These are phyloP conservation scores for Rhizopus arrhizus DNA, from an alignment of 371 early-diverging fungal species.

Conservation along the genomic window DNA sequence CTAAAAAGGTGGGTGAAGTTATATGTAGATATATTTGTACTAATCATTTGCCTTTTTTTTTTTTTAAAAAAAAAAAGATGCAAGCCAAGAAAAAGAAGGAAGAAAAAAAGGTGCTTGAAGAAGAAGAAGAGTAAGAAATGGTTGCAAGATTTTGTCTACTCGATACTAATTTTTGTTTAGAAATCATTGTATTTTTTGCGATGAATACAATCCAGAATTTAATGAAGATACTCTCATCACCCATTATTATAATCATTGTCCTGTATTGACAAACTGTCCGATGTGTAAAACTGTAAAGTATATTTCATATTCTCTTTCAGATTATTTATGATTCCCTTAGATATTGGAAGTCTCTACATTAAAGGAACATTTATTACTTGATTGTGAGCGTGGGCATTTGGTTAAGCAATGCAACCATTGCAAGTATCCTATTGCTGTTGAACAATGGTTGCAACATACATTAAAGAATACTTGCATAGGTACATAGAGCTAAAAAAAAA, in stretches of 20 bases:
- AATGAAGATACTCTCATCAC: slow-evolving; percentile 73
- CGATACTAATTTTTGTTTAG: not conserved
- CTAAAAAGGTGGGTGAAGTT: slow-evolving; percentile 1
- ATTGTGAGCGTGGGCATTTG: slow-evolving; percentile 65
- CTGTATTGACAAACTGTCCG: slow-evolving; percentile 70
- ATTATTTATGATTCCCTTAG: slow-evolving; percentile 31
- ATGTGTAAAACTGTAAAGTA: slow-evolving; percentile 68
- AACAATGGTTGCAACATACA: slow-evolving; percentile 62
- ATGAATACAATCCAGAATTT: slow-evolving; percentile 63
- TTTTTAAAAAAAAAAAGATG: no score
- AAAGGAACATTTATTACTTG: slow-evolving; percentile 63
- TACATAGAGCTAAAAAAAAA: slow-evolving; percentile 12
- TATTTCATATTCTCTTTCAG: not conserved
- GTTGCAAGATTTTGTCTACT: not conserved
- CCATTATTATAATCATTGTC: slow-evolving; percentile 81
- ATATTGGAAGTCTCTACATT: slow-evolving; percentile 74
- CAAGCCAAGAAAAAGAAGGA: slow-evolving; percentile 3
- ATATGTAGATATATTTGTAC: not conserved
- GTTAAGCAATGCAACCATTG: slow-evolving; percentile 69
- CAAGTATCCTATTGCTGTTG: slow-evolving; percentile 60
- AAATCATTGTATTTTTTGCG: slow-evolving; percentile 76
- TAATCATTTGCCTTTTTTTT: no score
- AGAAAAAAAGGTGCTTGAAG: slow-evolving; percentile 5
- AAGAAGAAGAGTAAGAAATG: slow-evolving; percentile 10
- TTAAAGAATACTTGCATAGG: slow-evolving; percentile 53